Percentiles rank a stretch among this genome's conserved stretches.
Evolutionary conservation across 1,139 yeast genomes (phyloP).

Genomic region (Yamadazyma jaroonii): DNA sequence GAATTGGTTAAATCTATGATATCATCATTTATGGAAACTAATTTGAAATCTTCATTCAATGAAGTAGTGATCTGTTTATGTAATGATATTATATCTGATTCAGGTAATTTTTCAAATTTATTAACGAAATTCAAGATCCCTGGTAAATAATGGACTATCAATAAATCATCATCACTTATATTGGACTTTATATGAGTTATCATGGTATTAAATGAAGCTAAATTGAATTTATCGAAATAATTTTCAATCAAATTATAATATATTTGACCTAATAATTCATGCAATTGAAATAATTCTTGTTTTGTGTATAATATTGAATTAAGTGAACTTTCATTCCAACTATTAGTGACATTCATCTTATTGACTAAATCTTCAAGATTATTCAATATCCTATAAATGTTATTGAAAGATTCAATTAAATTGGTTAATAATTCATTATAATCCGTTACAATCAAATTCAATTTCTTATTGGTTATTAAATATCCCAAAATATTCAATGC

Average conservation of each 20-base stretch:
- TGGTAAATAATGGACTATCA: slow-evolving; percentile 66
- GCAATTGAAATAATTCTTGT: slow-evolving; percentile 60
- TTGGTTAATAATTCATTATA: slow-evolving; percentile 28
- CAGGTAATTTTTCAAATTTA: slow-evolving; percentile 19
- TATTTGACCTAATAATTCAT: slow-evolving; percentile 70
- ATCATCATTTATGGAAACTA: slow-evolving; percentile 20
- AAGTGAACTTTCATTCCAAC: slow-evolving; percentile 47
- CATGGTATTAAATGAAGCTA: slow-evolving; percentile 36
- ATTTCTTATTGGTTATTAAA: slow-evolving; percentile 36
- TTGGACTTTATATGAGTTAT: slow-evolving; percentile 26
- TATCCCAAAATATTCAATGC: slow-evolving; percentile 70
- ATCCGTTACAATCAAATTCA: slow-evolving; percentile 21
- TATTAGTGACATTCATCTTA: slow-evolving; percentile 52
- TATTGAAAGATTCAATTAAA: slow-evolving; percentile 52
- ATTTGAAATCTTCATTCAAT: slow-evolving; percentile 22
- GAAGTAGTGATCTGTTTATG: slow-evolving; percentile 22
- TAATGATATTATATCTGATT: slow-evolving; percentile 24
- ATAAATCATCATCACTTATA: slow-evolving; percentile 57
- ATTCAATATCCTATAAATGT: slow-evolving; percentile 53
- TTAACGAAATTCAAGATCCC: slow-evolving; percentile 48
- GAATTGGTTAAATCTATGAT: slow-evolving; percentile 50
- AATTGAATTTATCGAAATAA: slow-evolving; percentile 27
- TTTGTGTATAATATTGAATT: slow-evolving; percentile 59
- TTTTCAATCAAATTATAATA: slow-evolving; percentile 48
- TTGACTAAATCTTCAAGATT: slow-evolving; percentile 63